These are phyloP conservation scores for Capsicum baccatum DNA, from an alignment of 257 asterid genomes.

Conservation along the genomic window DNA sequence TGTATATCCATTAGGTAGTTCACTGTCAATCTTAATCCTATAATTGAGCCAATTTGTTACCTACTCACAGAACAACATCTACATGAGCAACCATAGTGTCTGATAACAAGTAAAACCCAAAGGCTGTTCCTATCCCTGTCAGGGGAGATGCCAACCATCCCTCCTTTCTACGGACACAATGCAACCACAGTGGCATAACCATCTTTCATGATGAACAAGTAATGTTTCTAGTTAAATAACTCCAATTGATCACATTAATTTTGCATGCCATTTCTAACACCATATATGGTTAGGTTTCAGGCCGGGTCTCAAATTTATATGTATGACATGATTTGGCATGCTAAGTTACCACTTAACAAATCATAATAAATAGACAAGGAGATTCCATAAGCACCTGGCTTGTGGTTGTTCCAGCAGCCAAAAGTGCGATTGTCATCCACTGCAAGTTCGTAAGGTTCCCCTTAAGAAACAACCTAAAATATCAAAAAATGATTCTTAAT, in stretches of 20 bases:
- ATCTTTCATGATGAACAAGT: not conserved
- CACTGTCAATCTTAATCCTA: not conserved
- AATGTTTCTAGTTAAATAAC: not conserved
- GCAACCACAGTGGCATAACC: not conserved
- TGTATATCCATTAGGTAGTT: not conserved
- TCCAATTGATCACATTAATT: not conserved
- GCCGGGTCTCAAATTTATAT: not conserved
- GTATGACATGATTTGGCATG: not conserved
- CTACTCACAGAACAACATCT: not conserved
- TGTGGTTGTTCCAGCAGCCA: slow-evolving; percentile 95
- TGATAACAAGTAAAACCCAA: too few species aligned
- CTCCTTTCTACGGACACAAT: not conserved
- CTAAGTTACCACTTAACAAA: not conserved
- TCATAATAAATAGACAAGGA: not conserved
- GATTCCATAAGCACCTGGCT: slow-evolving; percentile 70
- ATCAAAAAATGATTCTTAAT: slow-evolving; percentile 39
- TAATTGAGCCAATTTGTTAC: not conserved
- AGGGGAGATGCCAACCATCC: too few species aligned
- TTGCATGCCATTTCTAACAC: not conserved
- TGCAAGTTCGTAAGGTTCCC: slow-evolving; percentile 95
- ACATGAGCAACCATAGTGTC: not conserved
- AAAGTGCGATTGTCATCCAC: slow-evolving; percentile 90
- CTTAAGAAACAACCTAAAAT: slow-evolving; percentile 91
- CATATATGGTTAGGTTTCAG: not conserved
- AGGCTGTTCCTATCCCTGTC: too few species aligned